These are phyloP conservation scores for Penicillium nucicola DNA, from an alignment of 495 filamentous ascomycete species.

Conservation along the genomic window DNA sequence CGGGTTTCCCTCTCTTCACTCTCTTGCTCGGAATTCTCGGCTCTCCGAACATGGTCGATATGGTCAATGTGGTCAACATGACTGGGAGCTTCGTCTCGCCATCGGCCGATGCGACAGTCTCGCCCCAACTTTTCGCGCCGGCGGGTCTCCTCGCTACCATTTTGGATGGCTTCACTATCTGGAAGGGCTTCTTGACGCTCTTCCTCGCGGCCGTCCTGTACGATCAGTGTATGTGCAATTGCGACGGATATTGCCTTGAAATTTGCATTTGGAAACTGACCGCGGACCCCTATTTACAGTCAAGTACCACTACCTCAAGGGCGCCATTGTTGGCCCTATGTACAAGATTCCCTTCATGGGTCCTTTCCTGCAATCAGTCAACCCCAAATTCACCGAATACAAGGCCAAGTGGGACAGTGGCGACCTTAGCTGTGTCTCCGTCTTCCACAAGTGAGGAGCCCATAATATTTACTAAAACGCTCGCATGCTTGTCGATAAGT, in stretches of 20 bases:
- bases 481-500: no score
- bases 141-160: conserved; percentile 42
- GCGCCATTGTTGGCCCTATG: conserved; percentile 74
- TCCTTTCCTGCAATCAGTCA: conserved; percentile 87
- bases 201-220: conserved; percentile 71
- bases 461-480: no score
- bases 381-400: conserved; percentile 90
- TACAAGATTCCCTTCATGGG: conserved; percentile 95
- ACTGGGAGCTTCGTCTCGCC: conserved; percentile 78
- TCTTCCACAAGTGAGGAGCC: conserved; percentile 93
- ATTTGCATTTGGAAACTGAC: conserved; percentile 5
- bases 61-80: conserved; percentile 52
- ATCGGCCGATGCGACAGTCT: conserved; percentile 61
- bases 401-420: conserved; percentile 89
- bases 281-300: conserved; percentile 47
- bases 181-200: conserved; percentile 62
- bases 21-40: neutral
- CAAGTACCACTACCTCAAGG: conserved; percentile 83
- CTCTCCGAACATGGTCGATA: neutral
- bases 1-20: neutral
- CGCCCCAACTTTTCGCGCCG: conserved; percentile 42
- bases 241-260: neutral
- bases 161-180: conserved; percentile 55
- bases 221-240: conserved; percentile 69
- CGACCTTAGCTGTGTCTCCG: conserved; percentile 90